Evolutionary conservation across 1,139 yeast species (phyloP).

Genomic region (Geotrichum restrictum): DNA sequence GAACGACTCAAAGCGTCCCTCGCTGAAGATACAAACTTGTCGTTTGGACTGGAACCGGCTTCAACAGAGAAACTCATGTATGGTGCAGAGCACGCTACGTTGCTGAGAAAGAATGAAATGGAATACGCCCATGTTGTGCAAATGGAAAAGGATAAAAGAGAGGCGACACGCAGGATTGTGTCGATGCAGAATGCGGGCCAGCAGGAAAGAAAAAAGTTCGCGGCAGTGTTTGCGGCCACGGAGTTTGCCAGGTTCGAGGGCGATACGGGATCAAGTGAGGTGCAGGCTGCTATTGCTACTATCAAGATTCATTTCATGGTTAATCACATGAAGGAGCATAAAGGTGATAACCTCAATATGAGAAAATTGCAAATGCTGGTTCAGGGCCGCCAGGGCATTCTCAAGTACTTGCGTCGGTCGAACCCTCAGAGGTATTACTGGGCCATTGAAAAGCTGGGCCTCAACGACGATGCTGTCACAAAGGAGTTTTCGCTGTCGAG

Average conservation of each 20-base stretch:
- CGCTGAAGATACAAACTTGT: conserved; percentile 56
- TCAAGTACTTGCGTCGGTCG: conserved; percentile 74
- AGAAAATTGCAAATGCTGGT: conserved; percentile 75
- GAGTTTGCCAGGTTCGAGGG: conserved; percentile 84
- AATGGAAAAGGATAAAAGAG: conserved; percentile 58
- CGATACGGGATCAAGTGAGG: conserved; percentile 93
- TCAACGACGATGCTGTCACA: conserved; percentile 72
- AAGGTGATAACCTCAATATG: conserved; percentile 68
- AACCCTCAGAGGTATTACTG: conserved; percentile 79
- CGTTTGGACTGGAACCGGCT: conserved; percentile 37
- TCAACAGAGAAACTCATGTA: conserved; percentile 73
- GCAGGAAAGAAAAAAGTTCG: conserved; percentile 55
- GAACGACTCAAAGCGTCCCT: conserved; percentile 62
- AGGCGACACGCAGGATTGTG: conserved; percentile 67
- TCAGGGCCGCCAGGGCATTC: conserved; percentile 79
- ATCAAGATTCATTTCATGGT: conserved; percentile 74
- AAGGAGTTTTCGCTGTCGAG: conserved; percentile 81
- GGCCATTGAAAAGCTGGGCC: conserved; percentile 81
- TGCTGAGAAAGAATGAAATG: conserved; percentile 38
- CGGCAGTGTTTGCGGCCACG: conserved; percentile 60
- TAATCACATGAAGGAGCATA: conserved; percentile 66
- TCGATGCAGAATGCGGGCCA: conserved; percentile 67
- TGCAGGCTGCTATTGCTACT: conserved; percentile 88
- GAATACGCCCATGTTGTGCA: conserved; percentile 35
- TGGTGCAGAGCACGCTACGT: conserved; percentile 68